Percentiles rank a stretch among this genome's conserved stretches.
Conservation (phyloP, 495 filamentous ascomycete species). For the Penicillium goetzii region DNA sequence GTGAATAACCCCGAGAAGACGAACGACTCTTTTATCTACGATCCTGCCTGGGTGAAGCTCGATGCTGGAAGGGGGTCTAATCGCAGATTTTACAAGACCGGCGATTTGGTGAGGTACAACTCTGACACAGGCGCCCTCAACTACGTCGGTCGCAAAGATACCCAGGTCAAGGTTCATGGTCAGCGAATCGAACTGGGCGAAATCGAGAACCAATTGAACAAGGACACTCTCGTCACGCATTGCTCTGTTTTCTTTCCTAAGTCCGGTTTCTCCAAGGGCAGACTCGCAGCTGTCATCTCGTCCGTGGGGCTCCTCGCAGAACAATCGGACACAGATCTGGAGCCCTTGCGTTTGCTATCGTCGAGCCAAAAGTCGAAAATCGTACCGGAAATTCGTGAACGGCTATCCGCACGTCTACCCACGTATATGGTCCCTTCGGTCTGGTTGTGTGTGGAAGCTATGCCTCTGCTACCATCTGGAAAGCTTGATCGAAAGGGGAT, state of each 20-base stretch:
- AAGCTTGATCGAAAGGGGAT: slow-evolving; percentile 57
- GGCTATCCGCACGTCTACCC: slow-evolving; percentile 42
- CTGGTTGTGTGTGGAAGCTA: slow-evolving; percentile 51
- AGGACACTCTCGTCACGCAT: slow-evolving; percentile 39
- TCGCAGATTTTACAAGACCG: slow-evolving; percentile 68
- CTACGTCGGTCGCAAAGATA: slow-evolving; percentile 67
- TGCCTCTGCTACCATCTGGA: slow-evolving; percentile 56
- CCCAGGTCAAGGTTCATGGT: slow-evolving; percentile 69
- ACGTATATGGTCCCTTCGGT: slow-evolving; percentile 61
- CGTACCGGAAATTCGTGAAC: slow-evolving; percentile 37
- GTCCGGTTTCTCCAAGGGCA: slow-evolving; percentile 43
- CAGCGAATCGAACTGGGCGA: slow-evolving; percentile 70
- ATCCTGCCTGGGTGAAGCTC: slow-evolving; percentile 43
- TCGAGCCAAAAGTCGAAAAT: slow-evolving; percentile 29
- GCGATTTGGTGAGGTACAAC: slow-evolving; percentile 64
- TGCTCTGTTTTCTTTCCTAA: slow-evolving; percentile 50
- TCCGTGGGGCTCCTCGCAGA: slow-evolving; percentile 31
- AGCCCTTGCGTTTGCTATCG: slow-evolving; percentile 33
- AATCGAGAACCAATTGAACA: slow-evolving; percentile 59
- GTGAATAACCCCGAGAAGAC: slow-evolving; percentile 48
- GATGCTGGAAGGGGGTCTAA: slow-evolving; percentile 20
- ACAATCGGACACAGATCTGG: slow-evolving; percentile 26
- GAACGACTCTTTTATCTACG: slow-evolving; percentile 47
- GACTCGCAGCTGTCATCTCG: slow-evolving; percentile 45
- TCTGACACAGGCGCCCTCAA: slow-evolving; percentile 59